These are phyloP conservation scores for Corrigiola litoralis DNA, from an alignment of 179 eudicot species.

Conservation along the genomic window DNA sequence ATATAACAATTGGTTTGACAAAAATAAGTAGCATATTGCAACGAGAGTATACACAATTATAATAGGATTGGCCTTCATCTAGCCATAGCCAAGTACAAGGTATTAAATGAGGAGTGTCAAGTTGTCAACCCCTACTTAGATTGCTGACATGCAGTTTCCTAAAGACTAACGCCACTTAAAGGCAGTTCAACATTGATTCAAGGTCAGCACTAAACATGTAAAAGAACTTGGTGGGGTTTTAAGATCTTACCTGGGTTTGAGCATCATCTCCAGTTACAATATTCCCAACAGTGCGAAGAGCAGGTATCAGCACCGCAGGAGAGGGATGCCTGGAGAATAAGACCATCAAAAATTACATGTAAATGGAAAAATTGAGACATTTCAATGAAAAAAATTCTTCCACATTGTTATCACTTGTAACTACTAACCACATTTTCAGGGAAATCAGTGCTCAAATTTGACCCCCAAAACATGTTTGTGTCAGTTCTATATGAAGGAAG, in stretches of 20 bases:
- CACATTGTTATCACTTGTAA: no score
- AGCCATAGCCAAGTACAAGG: not conserved
- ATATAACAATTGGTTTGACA: no score
- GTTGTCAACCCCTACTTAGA: no score
- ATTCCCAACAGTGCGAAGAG: conserved; percentile 85
- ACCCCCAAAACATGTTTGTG: no score
- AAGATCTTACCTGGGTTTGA: conserved; percentile 69
- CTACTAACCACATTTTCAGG: no score
- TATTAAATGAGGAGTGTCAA: not conserved
- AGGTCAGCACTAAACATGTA: not conserved
- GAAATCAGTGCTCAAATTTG: no score
- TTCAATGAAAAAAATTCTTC: no score
- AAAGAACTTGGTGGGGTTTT: not conserved
- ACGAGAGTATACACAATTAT: no score
- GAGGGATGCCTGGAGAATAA: conserved; percentile 59
- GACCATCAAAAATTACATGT: conserved; percentile 1
- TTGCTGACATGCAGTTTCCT: not conserved
- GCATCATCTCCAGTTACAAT: conserved; percentile 83
- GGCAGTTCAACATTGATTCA: not conserved
- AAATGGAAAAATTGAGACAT: no score
- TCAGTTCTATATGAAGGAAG: no score
- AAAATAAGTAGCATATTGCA: no score
- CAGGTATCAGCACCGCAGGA: conserved; percentile 76
- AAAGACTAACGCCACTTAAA: not conserved
- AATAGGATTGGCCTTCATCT: no score